Percentiles rank a stretch among this genome's conserved stretches.
These are phyloP conservation scores for Fusarium sp. DNA, from an alignment of 2,329 filamentous ascomycete species.

Conservation along the genomic window DNA sequence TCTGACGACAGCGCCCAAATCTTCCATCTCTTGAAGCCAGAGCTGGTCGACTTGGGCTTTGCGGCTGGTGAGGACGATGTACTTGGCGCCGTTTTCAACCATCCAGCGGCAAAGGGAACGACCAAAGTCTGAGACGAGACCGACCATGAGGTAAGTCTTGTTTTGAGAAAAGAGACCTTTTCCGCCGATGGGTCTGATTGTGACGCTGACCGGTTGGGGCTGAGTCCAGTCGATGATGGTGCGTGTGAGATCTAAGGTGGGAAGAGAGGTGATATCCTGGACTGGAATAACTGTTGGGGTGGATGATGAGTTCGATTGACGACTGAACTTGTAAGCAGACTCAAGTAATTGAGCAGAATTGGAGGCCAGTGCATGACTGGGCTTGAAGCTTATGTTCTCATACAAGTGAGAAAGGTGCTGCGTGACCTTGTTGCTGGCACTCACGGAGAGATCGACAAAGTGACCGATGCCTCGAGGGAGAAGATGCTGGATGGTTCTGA, in stretches of 20 bases:
- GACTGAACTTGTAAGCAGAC: no score
- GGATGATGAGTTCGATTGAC: neutral
- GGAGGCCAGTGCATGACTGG: neutral
- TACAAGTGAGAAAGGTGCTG: neutral
- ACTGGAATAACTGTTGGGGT: neutral
- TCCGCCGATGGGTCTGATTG: neutral
- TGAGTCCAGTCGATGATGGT: neutral
- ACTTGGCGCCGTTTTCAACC: neutral
- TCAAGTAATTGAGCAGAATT: neutral
- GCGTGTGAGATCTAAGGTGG: neutral
- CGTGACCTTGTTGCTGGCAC: neutral
- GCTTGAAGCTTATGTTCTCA: neutral
- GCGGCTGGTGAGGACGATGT: neutral
- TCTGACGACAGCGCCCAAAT: neutral
- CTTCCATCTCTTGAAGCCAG: constrained; percentile 4
- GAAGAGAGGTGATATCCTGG: neutral
- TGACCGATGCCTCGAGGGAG: neutral
- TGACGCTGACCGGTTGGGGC: neutral
- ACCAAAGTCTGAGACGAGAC: constrained; percentile 7
- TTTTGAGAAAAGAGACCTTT: neutral
- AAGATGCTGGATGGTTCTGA: neutral
- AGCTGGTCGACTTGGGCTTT: neutral
- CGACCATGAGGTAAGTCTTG: constrained; percentile 6
- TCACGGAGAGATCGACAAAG: neutral
- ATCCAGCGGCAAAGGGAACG: constrained; percentile 2